Evolutionary conservation across 1,284 basidiomycete species (phyloP), one percentile per base, ranked within the genome.

Genomic region (Cryptococcus floricola): DNA sequence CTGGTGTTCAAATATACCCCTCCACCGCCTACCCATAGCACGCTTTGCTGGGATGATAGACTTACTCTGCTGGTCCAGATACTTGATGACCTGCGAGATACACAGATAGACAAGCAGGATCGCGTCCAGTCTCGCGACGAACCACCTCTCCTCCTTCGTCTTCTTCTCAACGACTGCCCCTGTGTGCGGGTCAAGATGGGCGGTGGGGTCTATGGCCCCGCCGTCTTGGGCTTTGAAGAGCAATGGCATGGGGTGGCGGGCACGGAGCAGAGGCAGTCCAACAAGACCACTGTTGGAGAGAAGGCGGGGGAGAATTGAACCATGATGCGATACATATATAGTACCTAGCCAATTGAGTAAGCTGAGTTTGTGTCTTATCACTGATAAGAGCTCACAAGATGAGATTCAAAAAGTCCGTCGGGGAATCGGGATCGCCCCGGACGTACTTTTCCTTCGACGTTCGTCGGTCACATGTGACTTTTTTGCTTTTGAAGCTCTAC

Each of bases 81-180:
- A 67, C 49, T 67, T 66, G 54, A 68, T 59, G 43, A 52, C 61
- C 47, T 63, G 65, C 39, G 66, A 66, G 51, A 66, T 50, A 44
- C 65, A 70, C 12, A 54, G 60, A 39, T 59, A 70, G 6, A 65
- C 50, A 31, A 73, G 52, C 37, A 76, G 57, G 47, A 71, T 59
- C 23, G 60, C 54, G 49, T 76, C 74, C 38, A 76, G 57, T 48
- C 68, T 67, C 7, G 62, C 53, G 10, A 75, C 60, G 52, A 75
- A 70, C 39, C 52, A 44, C 43, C 61, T 54, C 62, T 74, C 73
- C 51, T 59, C 64, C 18, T 58, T 60, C 5, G 61, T 61, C 57
- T 69, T 70, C 58, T 65, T 59, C 38, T 60, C 55, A 27, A 66
- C 61, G 34, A 63, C 42, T 13, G 59, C 62, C 16, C 64, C 66